Conservation (phyloP, 208 protist species). For the Pavlovales sp. region DNA sequence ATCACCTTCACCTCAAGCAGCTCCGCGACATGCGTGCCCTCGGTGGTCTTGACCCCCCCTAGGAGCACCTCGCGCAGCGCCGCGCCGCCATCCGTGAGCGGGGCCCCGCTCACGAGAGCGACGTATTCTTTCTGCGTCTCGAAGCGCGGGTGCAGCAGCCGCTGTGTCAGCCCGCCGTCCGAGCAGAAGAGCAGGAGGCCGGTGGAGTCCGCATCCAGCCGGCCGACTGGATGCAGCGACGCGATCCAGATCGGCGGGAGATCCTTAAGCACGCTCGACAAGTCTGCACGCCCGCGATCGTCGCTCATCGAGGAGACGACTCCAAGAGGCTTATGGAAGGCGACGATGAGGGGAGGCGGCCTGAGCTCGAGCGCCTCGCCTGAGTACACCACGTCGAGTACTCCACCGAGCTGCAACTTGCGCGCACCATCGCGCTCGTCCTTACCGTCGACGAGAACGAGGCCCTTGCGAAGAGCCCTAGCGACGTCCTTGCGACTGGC, state of each 20-base stretch:
- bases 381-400: too few species aligned
- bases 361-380: background rate
- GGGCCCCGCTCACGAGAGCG: background rate
- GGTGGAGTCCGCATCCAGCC: slow-evolving; percentile 16
- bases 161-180: slow-evolving; percentile 22
- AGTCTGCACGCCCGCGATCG: background rate
- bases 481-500: background rate
- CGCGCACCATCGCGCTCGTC: background rate
- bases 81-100: background rate
- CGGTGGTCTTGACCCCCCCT: background rate
- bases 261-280: background rate
- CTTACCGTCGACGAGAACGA: background rate
- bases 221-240: slow-evolving; percentile 20
- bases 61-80: background rate
- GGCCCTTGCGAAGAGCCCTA: background rate
- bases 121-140: slow-evolving; percentile 21
- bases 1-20: background rate
- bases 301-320: slow-evolving; percentile 16
- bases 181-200: slow-evolving; percentile 19
- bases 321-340: slow-evolving; percentile 27
- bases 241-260: background rate
- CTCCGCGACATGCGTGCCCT: slow-evolving; percentile 17
- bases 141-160: slow-evolving; percentile 19
- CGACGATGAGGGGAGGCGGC: slow-evolving; percentile 21
- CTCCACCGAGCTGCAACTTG: too few species aligned